These are phyloP conservation scores for Diplodia intermedia DNA, from an alignment of 2,329 filamentous ascomycete genomes.

Conservation along the genomic window DNA sequence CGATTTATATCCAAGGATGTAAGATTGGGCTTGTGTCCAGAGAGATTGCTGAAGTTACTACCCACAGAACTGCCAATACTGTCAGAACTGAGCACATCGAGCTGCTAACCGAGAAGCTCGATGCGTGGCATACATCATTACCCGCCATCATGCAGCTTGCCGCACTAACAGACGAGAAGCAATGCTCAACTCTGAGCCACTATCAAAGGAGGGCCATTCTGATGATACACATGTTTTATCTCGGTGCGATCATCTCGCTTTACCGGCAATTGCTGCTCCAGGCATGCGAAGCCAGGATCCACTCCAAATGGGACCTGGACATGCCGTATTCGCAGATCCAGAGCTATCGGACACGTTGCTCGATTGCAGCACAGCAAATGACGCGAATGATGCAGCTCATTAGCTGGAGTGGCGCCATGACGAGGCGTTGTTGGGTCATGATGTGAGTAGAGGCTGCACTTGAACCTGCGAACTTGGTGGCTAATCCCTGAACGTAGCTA, in stretches of 20 bases:
- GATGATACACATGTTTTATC: constrained; percentile 49
- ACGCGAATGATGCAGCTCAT: constrained; percentile 46
- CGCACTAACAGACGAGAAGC: constrained; percentile 40
- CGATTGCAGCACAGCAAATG: constrained; percentile 46
- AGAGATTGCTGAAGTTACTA: constrained; percentile 42
- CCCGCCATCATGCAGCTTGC: constrained; percentile 43
- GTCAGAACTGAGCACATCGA: constrained; percentile 27
- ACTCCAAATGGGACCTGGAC: constrained; percentile 36
- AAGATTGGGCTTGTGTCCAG: constrained; percentile 47
- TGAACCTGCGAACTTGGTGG: not conserved
- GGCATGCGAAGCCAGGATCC: constrained; percentile 40
- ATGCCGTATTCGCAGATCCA: constrained; percentile 41
- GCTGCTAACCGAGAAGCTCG: constrained; percentile 40
- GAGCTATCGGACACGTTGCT: constrained; percentile 43
- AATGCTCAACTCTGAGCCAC: constrained; percentile 38
- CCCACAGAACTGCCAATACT: constrained; percentile 10
- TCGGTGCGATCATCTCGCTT: constrained; percentile 47
- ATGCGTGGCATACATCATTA: constrained; percentile 45
- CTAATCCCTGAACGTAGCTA: constrained; percentile 37
- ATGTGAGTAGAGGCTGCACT: constrained; percentile 40
- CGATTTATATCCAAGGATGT: constrained; percentile 46
- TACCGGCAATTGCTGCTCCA: constrained; percentile 47
- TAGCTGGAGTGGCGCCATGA: constrained; percentile 45
- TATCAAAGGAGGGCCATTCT: constrained; percentile 46
- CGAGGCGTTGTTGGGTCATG: constrained; percentile 48